A percentile compares a stretch with the other conserved stretches of the same genome.
These are phyloP conservation scores for Saturnispora diversa DNA, from an alignment of 805 yeast genomes.

Conservation along the genomic window DNA sequence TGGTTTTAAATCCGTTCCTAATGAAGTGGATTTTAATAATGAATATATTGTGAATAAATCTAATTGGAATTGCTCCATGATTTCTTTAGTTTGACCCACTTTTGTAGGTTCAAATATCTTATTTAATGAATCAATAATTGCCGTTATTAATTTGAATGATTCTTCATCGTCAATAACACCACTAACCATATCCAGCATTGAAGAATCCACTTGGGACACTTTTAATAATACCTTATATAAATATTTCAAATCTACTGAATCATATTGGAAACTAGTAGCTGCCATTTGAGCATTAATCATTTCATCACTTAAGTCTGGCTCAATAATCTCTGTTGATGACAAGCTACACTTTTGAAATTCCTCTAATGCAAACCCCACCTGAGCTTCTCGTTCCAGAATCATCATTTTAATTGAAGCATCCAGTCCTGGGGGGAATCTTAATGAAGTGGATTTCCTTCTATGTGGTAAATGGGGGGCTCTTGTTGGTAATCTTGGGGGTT, in stretches of 20 bases:
- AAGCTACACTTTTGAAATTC: slow-evolving; percentile 4
- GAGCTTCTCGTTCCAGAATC: slow-evolving; percentile 1
- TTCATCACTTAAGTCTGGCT: not conserved
- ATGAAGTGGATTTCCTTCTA: not conserved
- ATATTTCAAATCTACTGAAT: not conserved
- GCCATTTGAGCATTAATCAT: not conserved
- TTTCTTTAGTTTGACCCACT: not conserved
- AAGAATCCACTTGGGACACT: not conserved
- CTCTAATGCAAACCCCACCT: not conserved
- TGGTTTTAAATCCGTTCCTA: not conserved
- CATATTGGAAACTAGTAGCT: not conserved
- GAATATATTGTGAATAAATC: slow-evolving; percentile 3
- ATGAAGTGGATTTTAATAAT: not conserved
- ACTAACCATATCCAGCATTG: slow-evolving; percentile 1
- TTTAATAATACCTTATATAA: not conserved
- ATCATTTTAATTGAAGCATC: not conserved
- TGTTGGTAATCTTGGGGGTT: slow-evolving; percentile 6
- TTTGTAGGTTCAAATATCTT: not conserved
- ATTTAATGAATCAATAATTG: not conserved
- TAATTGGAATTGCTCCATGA: not conserved
- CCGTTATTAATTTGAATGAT: too few species aligned
- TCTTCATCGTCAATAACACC: too few species aligned
- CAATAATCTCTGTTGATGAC: not conserved
- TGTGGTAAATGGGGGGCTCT: slow-evolving; percentile 10
- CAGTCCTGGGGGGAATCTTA: not conserved